Percentiles rank a stretch among this genome's conserved stretches.
phyloP scores from a whole-genome alignment of 768 basidiomycete species.

The Mrakia gelida region DNA sequence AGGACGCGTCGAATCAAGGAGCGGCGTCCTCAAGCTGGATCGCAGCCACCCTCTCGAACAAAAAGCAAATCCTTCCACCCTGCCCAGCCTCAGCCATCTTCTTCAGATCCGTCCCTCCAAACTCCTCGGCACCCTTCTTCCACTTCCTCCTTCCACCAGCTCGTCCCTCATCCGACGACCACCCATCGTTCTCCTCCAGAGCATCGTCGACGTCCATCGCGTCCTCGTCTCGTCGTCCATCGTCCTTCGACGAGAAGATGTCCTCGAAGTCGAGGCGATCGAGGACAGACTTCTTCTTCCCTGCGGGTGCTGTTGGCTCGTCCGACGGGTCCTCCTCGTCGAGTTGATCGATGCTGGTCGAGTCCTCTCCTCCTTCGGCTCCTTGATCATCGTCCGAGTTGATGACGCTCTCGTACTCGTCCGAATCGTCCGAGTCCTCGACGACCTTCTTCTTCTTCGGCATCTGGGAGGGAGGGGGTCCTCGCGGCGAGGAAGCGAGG shows the following conservation, averaged over 20 bases:
- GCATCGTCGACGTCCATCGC: neutral
- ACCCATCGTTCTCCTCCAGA: neutral
- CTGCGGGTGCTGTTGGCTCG: neutral
- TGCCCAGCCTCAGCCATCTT: constrained; percentile 8
- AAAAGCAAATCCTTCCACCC: constrained; percentile 24
- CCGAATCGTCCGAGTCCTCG: constrained; percentile 6
- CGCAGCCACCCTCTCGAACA: constrained; percentile 24
- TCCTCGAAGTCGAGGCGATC: neutral
- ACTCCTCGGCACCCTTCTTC: neutral
- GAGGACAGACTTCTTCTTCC: neutral
- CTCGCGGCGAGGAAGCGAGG: neutral
- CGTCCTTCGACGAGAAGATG: neutral
- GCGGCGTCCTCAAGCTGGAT: too few relatives aligned
- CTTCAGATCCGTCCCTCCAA: constrained; percentile 3
- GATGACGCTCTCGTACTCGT: neutral
- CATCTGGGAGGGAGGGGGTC: too few relatives aligned
- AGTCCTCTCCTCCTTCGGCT: neutral
- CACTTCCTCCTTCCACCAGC: neutral
- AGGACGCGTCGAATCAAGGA: too few relatives aligned
- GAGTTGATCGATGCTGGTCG: neutral
- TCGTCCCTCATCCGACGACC: neutral
- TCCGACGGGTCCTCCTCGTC: constrained; percentile 4
- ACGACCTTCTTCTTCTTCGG: neutral
- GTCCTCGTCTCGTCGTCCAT: neutral
- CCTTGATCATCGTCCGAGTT: neutral